phyloP scores from a whole-genome alignment of 768 basidiomycete genomes.

The Cystobasidiopsis lactophilus region DNA sequence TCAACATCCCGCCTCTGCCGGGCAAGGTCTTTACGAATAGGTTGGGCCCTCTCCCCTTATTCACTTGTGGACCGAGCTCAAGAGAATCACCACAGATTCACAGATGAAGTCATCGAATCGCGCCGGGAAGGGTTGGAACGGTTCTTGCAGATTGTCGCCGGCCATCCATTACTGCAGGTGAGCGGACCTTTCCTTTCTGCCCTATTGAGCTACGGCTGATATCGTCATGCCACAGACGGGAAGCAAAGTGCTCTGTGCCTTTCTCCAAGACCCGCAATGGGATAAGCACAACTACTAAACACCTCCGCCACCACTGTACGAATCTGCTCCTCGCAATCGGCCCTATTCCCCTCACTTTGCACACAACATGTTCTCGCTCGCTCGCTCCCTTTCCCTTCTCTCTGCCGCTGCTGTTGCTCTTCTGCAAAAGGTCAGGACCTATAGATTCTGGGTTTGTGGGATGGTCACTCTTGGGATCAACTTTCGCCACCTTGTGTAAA shows the following conservation, averaged over 20 bases:
- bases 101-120: constrained; percentile 86
- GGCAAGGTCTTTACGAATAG: constrained; percentile 97
- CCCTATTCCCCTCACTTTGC: too few species aligned
- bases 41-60: not conserved
- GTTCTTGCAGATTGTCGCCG: constrained; percentile 87
- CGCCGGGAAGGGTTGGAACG: constrained; percentile 81
- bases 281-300: constrained; percentile 14
- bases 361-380: too few species aligned
- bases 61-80: too few species aligned
- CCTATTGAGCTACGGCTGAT: too few species aligned
- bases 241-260: constrained; percentile 86
- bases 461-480: too few species aligned
- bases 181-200: constrained; percentile 17
- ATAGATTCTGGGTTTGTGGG: too few species aligned
- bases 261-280: constrained; percentile 61
- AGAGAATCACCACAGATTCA: constrained; percentile 32
- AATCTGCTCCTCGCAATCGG: too few species aligned
- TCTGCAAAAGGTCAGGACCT: too few species aligned
- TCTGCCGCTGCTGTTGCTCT: too few species aligned
- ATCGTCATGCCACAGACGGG: constrained; percentile 48
- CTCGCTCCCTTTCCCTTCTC: too few species aligned
- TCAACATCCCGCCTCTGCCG: constrained; percentile 90
- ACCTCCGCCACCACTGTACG: too few species aligned
- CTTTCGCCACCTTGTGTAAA: too few species aligned
- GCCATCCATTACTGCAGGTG: constrained; percentile 87